Evolutionary conservation across 768 basidiomycete genomes (phyloP), one percentile per base, ranked within the genome.

Genomic region (Trametes cinnabarina): DNA sequence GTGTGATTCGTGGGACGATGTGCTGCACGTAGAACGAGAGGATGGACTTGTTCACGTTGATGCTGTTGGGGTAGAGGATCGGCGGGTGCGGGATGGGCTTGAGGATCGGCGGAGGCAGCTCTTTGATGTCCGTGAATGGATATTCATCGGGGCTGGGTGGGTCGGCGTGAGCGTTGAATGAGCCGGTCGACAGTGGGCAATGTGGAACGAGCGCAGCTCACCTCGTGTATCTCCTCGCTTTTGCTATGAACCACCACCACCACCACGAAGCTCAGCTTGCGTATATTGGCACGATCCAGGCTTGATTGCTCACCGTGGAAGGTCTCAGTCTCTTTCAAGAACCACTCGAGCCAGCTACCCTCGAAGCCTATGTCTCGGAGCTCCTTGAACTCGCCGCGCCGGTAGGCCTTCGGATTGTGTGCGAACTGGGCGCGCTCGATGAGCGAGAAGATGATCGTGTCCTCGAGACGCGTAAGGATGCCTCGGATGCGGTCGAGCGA

Each of bases 371-470:
- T 71, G 39, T 85, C 80, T 39, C 78, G 79, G 40, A 97, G 79
- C 72, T 95, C 91, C 34, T 84, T 72, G 74, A 98, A 92, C 1
- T 82, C 86, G 22, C 86, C 90, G 15, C 80, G 80, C 51, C 86
- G 78, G 75, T 99, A 99, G 57, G 97, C 95, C 59, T 81, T 83
- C 20, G 90, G 86, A 69, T 98, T 98, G 69, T 92, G 88, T 0
- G 93, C 93, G 68, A 98, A 99, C 70, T 98, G 96, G 0, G 95
- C 96, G 17, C 97, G 84, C 71, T 99, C 97, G 67, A 99, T 99
- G 55, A 98, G 82, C 48, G 84, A 87, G 72, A 99, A 99, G 72
- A 98, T 98, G 77, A 99, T 98, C 20, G 96, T 99, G 66, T 99
- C 97, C 70, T 99, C 97, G 22, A 99, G 84, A 25, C 97, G 83